These are phyloP conservation scores for Claviceps humidiphila DNA, from an alignment of 2,329 filamentous ascomycete species.

Conservation along the genomic window DNA sequence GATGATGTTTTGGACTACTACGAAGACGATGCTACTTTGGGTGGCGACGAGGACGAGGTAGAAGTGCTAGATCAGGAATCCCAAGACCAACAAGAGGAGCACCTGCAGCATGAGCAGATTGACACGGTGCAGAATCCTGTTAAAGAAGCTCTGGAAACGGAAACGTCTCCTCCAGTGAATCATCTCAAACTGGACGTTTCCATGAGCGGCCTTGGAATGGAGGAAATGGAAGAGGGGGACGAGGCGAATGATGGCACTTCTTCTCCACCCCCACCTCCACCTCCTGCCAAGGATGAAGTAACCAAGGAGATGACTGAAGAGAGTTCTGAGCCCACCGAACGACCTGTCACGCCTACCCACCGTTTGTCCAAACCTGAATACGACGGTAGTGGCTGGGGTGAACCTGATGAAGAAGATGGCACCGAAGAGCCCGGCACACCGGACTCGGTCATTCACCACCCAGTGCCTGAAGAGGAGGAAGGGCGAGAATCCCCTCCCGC, in stretches of 20 bases:
- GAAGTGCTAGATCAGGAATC: slow-evolving; percentile 16
- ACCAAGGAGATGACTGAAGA: slow-evolving; percentile 20
- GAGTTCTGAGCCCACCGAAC: slow-evolving; percentile 22
- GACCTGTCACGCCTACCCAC: slow-evolving; percentile 36
- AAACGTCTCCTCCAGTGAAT: slow-evolving; percentile 10
- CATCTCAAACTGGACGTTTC: slow-evolving; percentile 2
- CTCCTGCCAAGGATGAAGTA: neutral
- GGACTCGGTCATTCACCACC: slow-evolving; percentile 79
- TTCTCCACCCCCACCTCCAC: neutral
- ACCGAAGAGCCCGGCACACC: slow-evolving; percentile 59
- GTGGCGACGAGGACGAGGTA: slow-evolving; percentile 32
- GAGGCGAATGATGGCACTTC: neutral
- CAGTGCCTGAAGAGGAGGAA: slow-evolving; percentile 36
- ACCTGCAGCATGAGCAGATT: neutral
- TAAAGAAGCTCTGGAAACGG: neutral
- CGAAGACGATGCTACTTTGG: slow-evolving; percentile 44
- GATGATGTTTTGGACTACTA: slow-evolving; percentile 48
- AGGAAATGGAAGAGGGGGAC: neutral
- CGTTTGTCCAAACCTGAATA: slow-evolving; percentile 47
- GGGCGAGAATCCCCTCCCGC: slow-evolving; percentile 43
- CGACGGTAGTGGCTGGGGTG: slow-evolving; percentile 48
- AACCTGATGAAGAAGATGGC: slow-evolving; percentile 36
- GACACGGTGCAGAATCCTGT: neutral
- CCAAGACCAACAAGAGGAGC: neutral
- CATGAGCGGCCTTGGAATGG: slow-evolving; percentile 25